Base-by-base conservation (phyloP, 2,329 filamentous ascomycete species). In the Stachybotrys echinatus region DNA sequence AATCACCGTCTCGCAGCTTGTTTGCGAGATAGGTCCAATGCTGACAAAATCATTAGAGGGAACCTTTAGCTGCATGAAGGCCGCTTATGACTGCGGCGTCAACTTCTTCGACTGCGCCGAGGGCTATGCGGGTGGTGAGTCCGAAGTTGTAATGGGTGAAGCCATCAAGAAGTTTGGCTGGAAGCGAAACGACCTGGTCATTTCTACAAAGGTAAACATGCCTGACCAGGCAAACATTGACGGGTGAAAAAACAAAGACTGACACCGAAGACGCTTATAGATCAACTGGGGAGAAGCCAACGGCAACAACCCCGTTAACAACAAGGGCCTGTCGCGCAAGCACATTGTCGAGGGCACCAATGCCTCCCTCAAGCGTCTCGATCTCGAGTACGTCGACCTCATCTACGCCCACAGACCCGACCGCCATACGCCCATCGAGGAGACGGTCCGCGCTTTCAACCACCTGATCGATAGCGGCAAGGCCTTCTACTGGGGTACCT, bases 401-500 rank as follows among this genome's bases (percentile, higher is more conserved):
- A 74, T 88, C 57, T 87, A 85, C 60, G 84, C 84, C 17, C 85
- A 88, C 68, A 77, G 85, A 19, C 81, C 84, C 2, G 85, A 89
- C 62, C 75, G 81, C 8, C 71, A 80, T 44, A 87, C 84, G 0
- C 85, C 84, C 3, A 87, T 88, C 69, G 83, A 87, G 64, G 85
- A 88, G 70, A 82, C 78, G 2, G 84, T 88, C 37, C 80, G 84
- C 48, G 83, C 79, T 48, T 88, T 89, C 72, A 87, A 87, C 71
- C 75, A 87, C 65, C 68, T 88, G 48, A 87, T 89, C 63, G 73
- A 83, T 64, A 75, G 74, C 1, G 85, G 85, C 55, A 83, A 87
- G 68, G 80, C 82, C 3, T 80, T 88, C 55, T 87, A 87, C 72
- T 87, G 83, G 83, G 84, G 83, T 40, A 87, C 83, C 0, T 85